Evolutionary conservation across 495 filamentous ascomycete genomes (phyloP).

Genomic region (Apodospora peruviana): DNA sequence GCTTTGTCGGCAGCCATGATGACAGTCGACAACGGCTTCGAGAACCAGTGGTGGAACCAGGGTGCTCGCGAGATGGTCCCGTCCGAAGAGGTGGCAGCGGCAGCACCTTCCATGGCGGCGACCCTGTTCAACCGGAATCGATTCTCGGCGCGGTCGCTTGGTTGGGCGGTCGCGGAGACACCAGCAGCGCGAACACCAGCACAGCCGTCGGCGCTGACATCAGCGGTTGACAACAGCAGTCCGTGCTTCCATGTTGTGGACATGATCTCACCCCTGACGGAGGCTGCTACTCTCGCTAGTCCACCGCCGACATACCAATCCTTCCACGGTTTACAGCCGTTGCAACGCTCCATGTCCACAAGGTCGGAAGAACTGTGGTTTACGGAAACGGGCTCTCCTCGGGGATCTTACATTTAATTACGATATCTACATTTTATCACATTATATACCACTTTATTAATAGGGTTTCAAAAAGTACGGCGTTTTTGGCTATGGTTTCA

Average conservation of each 20-base stretch:
- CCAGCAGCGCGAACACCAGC: background rate
- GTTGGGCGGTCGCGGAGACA: slow-evolving; percentile 10
- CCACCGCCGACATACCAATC: slow-evolving; percentile 3
- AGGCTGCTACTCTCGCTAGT: slow-evolving; percentile 8
- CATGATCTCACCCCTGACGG: slow-evolving; percentile 17
- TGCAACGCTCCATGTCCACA: background rate
- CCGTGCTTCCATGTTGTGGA: background rate
- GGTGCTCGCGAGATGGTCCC: slow-evolving; percentile 22
- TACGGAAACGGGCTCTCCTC: background rate
- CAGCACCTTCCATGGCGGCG: background rate
- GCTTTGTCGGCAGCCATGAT: slow-evolving; percentile 49
- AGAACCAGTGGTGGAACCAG: slow-evolving; percentile 48
- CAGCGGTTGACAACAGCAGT: background rate
- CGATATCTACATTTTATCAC: too few relatives aligned
- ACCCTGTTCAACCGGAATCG: background rate
- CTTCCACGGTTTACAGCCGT: background rate
- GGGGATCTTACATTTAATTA: too few relatives aligned
- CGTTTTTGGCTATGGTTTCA: too few relatives aligned
- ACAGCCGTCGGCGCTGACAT: background rate
- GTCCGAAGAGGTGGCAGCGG: background rate
- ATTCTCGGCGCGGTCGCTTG: slow-evolving; percentile 5
- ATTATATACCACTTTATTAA: too few relatives aligned
- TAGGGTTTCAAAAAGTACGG: too few relatives aligned
- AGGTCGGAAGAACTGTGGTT: slow-evolving; percentile 3
- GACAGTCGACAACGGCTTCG: slow-evolving; percentile 50